These are phyloP conservation scores for Apiotrichum porosum DNA, from an alignment of 1,284 basidiomycete genomes.

Conservation along the genomic window DNA sequence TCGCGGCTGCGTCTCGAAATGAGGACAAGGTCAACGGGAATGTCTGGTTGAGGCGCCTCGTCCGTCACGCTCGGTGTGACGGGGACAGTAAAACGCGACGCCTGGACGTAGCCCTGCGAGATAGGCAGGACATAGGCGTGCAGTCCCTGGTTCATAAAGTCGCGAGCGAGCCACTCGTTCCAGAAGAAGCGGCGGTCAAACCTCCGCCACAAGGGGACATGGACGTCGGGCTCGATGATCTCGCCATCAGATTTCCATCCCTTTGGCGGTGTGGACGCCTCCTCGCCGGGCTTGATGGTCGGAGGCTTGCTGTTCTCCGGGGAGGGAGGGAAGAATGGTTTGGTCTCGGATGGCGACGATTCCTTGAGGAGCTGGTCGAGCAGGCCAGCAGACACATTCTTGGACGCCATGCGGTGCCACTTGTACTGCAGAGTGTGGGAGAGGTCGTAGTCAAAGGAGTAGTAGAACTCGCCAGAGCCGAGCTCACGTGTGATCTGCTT, in stretches of 20 bases:
- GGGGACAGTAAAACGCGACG: slow-evolving; percentile 62
- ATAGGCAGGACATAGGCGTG: slow-evolving; percentile 78
- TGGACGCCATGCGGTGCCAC: slow-evolving; percentile 35
- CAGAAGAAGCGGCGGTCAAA: slow-evolving; percentile 54
- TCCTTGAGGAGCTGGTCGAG: slow-evolving; percentile 25
- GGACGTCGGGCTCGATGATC: slow-evolving; percentile 50
- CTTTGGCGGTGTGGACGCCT: neutral
- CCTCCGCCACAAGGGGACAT: slow-evolving; percentile 52
- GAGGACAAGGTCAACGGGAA: slow-evolving; percentile 50
- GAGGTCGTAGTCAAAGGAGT: slow-evolving; percentile 53
- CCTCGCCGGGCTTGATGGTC: no score
- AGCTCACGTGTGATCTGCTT: slow-evolving; percentile 44
- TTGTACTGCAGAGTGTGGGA: slow-evolving; percentile 53
- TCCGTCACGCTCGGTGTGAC: slow-evolving; percentile 22
- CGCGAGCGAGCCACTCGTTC: slow-evolving; percentile 50
- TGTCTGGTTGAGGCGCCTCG: slow-evolving; percentile 9
- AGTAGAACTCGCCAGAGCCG: slow-evolving; percentile 47
- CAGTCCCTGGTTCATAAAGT: slow-evolving; percentile 50
- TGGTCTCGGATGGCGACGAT: slow-evolving; percentile 8
- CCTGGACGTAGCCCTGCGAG: slow-evolving; percentile 83
- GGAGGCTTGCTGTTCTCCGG: neutral
- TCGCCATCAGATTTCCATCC: no score
- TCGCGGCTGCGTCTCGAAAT: slow-evolving; percentile 53
- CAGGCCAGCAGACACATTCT: slow-evolving; percentile 18
- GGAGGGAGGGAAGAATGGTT: slow-evolving; percentile 18